Conservation (phyloP, 148 eudicot genomes). For the Persicaria maculosa region DNA sequence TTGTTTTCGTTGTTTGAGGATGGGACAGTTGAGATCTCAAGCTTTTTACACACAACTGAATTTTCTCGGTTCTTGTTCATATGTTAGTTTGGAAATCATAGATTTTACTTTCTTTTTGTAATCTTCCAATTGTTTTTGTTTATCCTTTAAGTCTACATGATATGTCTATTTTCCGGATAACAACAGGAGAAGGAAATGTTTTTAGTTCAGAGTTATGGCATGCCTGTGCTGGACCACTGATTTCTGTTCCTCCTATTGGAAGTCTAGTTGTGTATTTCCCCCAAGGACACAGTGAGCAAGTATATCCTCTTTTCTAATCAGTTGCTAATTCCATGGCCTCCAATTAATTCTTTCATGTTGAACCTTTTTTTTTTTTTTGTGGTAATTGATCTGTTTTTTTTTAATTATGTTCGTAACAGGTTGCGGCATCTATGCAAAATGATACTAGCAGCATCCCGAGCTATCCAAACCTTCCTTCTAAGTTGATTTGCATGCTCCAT, state of each 20-base stretch:
- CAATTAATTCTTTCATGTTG: background rate
- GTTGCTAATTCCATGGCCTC: background rate
- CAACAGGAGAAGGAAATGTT: conserved; percentile 64
- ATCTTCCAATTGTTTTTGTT: background rate
- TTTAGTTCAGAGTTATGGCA: conserved; percentile 95
- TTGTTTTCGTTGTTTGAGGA: background rate
- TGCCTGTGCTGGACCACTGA: conserved; percentile 97
- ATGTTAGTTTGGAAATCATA: background rate
- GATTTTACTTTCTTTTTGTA: background rate
- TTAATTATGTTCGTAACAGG: conserved; percentile 31
- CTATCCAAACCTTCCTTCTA: conserved; percentile 96
- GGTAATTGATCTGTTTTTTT: background rate
- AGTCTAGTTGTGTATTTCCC: conserved; percentile 97
- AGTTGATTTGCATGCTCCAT: conserved; percentile 93
- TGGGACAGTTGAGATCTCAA: background rate
- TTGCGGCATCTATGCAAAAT: conserved; percentile 96
- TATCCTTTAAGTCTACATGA: background rate
- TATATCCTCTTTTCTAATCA: conserved; percentile 25
- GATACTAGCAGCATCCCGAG: conserved; percentile 78
- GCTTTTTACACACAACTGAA: background rate
- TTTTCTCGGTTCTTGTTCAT: background rate
- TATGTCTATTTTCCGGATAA: conserved; percentile 12
- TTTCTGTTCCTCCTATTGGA: conserved; percentile 87
- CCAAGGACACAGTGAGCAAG: conserved; percentile 99
- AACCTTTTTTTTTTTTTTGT: background rate